A percentile compares a stretch with the other conserved stretches of the same genome.
Evolutionary conservation across 1,284 basidiomycete genomes (phyloP).

Genomic region (Ceraceosorus guamensis): DNA sequence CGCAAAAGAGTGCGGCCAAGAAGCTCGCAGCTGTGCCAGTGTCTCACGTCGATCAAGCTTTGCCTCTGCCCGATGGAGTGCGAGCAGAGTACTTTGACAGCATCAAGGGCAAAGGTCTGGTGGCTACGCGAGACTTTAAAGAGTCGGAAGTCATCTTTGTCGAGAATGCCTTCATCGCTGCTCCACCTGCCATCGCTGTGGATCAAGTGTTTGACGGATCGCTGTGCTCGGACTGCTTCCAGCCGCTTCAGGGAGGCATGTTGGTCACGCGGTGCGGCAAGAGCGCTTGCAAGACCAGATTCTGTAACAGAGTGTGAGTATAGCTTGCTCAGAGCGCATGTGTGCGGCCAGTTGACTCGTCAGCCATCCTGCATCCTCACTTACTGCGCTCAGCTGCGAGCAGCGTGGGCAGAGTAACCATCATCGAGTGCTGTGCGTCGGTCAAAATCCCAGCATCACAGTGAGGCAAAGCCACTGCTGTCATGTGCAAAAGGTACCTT

Average conservation of each 20-base stretch:
- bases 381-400: constrained; percentile 1
- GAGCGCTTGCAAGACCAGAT: constrained; percentile 54
- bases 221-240: constrained; percentile 37
- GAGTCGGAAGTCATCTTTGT: constrained; percentile 73
- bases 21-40: constrained; percentile 14
- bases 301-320: constrained; percentile 72
- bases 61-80: constrained; percentile 48
- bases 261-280: constrained; percentile 36
- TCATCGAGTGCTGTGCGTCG: constrained; percentile 67
- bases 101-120: constrained; percentile 72
- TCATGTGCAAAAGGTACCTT: no score
- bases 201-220: constrained; percentile 18
- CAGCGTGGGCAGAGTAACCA: constrained; percentile 50
- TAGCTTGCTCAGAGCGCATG: constrained; percentile 55
- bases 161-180: constrained; percentile 55
- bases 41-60: constrained; percentile 24
- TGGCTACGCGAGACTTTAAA: constrained; percentile 62
- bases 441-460: constrained; percentile 62
- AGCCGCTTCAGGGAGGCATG: constrained; percentile 40
- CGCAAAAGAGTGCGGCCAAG: neutral
- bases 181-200: constrained; percentile 29
- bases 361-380: neutral
- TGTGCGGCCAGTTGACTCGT: neutral
- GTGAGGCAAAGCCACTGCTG: constrained; percentile 1
- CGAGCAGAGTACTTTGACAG: constrained; percentile 64